These are phyloP conservation scores for Penicillium sp. DNA, from an alignment of 2,329 filamentous ascomycete species.

Conservation along the genomic window DNA sequence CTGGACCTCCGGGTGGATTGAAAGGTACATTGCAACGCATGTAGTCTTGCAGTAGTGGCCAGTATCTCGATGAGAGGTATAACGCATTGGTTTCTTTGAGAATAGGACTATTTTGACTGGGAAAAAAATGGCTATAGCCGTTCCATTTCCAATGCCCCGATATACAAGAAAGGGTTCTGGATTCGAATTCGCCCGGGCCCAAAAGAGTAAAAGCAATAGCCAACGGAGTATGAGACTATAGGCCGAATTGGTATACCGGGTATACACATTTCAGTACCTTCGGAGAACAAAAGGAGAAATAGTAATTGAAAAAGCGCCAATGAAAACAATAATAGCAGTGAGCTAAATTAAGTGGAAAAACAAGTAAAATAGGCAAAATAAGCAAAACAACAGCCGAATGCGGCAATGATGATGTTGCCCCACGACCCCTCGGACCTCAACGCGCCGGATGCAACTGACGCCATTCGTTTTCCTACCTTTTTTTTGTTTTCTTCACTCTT, in stretches of 20 bases:
- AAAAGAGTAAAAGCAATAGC: conserved; percentile 6
- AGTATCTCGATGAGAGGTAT: neutral
- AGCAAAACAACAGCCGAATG: conserved; percentile 11
- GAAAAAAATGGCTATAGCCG: neutral
- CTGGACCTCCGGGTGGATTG: neutral
- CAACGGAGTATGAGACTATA: neutral
- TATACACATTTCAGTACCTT: neutral
- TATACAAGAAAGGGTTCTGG: neutral
- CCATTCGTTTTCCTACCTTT: conserved; percentile 11
- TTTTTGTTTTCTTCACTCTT: conserved; percentile 7
- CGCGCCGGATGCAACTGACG: conserved; percentile 19
- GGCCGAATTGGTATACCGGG: neutral
- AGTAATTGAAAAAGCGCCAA: neutral
- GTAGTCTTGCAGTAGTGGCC: neutral
- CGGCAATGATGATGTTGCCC: conserved; percentile 25
- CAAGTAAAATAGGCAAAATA: neutral
- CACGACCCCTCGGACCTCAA: conserved; percentile 27
- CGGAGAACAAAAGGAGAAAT: neutral
- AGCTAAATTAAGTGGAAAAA: neutral
- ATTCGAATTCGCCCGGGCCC: neutral
- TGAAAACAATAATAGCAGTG: neutral
- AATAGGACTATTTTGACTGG: neutral
- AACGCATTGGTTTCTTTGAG: neutral
- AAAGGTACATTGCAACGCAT: neutral
- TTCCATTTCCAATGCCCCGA: neutral